Base-by-base conservation (phyloP, 1,139 yeast genomes). In the Starmera stellimalicola region DNA sequence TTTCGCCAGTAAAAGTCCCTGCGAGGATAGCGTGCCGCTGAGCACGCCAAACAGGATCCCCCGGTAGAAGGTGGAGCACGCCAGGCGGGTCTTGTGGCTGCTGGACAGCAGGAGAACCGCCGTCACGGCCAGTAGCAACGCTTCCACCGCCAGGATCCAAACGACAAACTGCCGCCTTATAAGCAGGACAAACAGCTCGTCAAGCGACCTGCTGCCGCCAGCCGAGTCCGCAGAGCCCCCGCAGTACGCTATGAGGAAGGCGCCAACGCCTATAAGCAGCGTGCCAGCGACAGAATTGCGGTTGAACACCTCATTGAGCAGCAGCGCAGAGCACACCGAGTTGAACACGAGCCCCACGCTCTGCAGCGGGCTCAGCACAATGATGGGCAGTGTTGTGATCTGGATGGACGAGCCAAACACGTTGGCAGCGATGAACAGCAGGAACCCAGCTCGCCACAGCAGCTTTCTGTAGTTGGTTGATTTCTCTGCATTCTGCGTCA, bases 261-360 rank as follows among this genome's bases (percentile, higher is more conserved):
- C 95, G 1, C 95, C 95, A 3, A 70, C 34, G 2, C 82, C 69
- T 10, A 84, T 83, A 15, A 81, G 55, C 2, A 70, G 50, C 0
- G 95, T 84, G 2, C 95, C 95, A 7, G 59, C 43, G 3, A 73
- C 60, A 3, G 88, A 68, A 36, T 59, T 62, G 26, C 47, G 44
- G 2, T 91, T 77, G 54, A 83, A 81, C 0, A 64, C 63, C 51
- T 87, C 95, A 12, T 77, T 67, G 9, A 85, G 69, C 15, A 87
- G 55, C 18, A 83, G 43, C 18, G 81, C 54, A 32, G 94, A 83
- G 45, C 87, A 80, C 8, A 83, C 57, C 2, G 93, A 75, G 55
- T 87, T 87, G 63, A 87, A 85, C 3, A 85, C 88, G 24, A 87
- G 66, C 0, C 95, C 95, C 12, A 80, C 76, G 22, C 94, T 87